Evolutionary conservation across 768 basidiomycete genomes (phyloP).

Genomic region (Boletellus sp.): DNA sequence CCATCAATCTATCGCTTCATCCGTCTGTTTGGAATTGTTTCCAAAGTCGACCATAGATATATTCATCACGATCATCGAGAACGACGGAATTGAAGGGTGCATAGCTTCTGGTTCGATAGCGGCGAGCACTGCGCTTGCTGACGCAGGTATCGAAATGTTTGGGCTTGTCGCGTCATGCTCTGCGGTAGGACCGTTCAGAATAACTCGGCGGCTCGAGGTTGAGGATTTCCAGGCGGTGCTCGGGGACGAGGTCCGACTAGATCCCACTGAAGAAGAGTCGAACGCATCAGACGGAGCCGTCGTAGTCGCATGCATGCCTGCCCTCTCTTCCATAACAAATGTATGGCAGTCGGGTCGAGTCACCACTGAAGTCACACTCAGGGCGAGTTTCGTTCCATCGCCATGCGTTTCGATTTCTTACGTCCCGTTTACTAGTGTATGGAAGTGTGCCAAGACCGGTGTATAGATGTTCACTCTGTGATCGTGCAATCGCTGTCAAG

Average conservation of each 20-base stretch:
- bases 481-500: slow-evolving; percentile 64
- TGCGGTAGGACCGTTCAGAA: slow-evolving; percentile 47
- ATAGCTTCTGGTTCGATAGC: slow-evolving; percentile 85
- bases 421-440: slow-evolving; percentile 49
- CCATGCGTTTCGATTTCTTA: not conserved
- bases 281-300: slow-evolving; percentile 57
- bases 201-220: not conserved
- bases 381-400: slow-evolving; percentile 44
- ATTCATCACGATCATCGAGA: slow-evolving; percentile 84
- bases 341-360: slow-evolving; percentile 82
- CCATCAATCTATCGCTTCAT: slow-evolving; percentile 78
- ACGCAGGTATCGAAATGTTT: slow-evolving; percentile 89
- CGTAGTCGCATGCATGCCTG: slow-evolving; percentile 84
- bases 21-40: slow-evolving; percentile 83
- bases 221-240: slow-evolving; percentile 47
- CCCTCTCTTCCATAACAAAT: slow-evolving; percentile 76
- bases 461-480: slow-evolving; percentile 70
- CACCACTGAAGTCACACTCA: slow-evolving; percentile 46
- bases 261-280: slow-evolving; percentile 74
- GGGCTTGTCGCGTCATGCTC: slow-evolving; percentile 85
- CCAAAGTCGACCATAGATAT: slow-evolving; percentile 94
- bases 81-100: slow-evolving; percentile 87
- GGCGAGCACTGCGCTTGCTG: slow-evolving; percentile 84
- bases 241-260: slow-evolving; percentile 63
- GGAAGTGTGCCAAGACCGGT: slow-evolving; percentile 64